Evolutionary conservation across 2,329 filamentous ascomycete genomes (phyloP).

Genomic region (Bipolaris gigantea): DNA sequence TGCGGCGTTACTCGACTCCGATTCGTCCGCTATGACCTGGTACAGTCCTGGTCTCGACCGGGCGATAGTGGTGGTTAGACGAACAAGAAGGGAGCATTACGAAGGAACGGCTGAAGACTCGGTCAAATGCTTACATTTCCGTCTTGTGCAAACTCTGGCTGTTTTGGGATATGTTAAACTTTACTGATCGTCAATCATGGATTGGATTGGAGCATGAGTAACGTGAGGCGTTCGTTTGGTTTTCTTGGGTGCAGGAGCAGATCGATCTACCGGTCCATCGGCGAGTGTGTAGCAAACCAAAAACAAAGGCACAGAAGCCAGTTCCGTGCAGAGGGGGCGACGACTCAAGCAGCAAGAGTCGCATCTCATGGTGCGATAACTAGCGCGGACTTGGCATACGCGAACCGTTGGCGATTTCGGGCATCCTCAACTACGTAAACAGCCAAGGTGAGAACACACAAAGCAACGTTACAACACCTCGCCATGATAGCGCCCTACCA

Average conservation of each 20-base stretch:
- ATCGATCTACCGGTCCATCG: too few species aligned
- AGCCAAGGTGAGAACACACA: slow-evolving; percentile 19
- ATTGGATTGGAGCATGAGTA: background rate
- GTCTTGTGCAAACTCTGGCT: background rate
- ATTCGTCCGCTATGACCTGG: slow-evolving; percentile 10
- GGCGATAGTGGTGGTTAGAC: background rate
- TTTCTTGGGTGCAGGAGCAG: too few species aligned
- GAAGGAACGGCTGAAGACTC: background rate
- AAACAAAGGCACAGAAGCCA: background rate
- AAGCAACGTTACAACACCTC: slow-evolving; percentile 22
- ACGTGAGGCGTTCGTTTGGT: background rate
- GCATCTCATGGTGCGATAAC: slow-evolving; percentile 1
- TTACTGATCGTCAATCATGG: too few species aligned
- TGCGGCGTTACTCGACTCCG: slow-evolving; percentile 16
- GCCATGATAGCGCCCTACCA: slow-evolving; percentile 35
- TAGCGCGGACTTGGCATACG: slow-evolving; percentile 20
- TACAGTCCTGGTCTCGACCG: background rate
- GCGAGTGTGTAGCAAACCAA: background rate
- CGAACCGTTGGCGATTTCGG: slow-evolving; percentile 20
- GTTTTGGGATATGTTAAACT: too few species aligned
- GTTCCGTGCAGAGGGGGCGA: background rate
- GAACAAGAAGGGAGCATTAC: background rate
- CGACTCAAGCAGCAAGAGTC: background rate
- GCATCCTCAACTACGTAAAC: slow-evolving; percentile 15
- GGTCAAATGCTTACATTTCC: too few species aligned